These are phyloP conservation scores for Neofusicoccum ribis DNA, from an alignment of 2,329 filamentous ascomycete species.

Conservation along the genomic window DNA sequence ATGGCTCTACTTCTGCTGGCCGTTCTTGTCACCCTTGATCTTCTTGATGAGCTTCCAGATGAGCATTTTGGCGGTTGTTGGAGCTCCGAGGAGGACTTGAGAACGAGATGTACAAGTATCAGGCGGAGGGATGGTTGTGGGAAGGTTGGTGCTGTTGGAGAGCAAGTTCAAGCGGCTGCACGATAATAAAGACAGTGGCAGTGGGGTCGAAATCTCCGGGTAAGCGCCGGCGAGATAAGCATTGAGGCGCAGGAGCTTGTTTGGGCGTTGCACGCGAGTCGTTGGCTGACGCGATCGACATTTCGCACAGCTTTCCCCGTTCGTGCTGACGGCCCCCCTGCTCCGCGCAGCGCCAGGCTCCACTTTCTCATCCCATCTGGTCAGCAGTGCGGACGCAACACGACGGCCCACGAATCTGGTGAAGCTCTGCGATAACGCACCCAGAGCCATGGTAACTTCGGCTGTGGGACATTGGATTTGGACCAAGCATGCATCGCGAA, in stretches of 20 bases:
- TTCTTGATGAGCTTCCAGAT: constrained; percentile 8
- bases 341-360: background rate
- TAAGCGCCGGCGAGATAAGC: background rate
- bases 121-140: background rate
- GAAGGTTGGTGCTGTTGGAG: background rate
- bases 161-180: background rate
- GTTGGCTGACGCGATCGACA: background rate
- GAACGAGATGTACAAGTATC: too few species aligned
- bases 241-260: background rate
- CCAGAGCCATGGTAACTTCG: background rate
- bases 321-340: background rate
- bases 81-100: background rate
- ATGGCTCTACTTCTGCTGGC: background rate
- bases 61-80: background rate
- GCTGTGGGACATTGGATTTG: background rate
- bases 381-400: background rate
- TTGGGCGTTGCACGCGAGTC: background rate
- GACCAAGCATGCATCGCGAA: too few species aligned
- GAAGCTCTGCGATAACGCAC: too few species aligned
- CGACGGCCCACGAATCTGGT: too few species aligned
- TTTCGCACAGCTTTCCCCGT: constrained; percentile 1
- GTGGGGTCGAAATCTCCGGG: background rate
- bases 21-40: constrained; percentile 13
- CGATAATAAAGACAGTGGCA: background rate
- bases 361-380: background rate